A percentile compares a stretch with the other conserved stretches of the same genome.
phyloP scores from a whole-genome alignment of 1,139 yeast genomes.

The Entelexis sorbosivorans region DNA sequence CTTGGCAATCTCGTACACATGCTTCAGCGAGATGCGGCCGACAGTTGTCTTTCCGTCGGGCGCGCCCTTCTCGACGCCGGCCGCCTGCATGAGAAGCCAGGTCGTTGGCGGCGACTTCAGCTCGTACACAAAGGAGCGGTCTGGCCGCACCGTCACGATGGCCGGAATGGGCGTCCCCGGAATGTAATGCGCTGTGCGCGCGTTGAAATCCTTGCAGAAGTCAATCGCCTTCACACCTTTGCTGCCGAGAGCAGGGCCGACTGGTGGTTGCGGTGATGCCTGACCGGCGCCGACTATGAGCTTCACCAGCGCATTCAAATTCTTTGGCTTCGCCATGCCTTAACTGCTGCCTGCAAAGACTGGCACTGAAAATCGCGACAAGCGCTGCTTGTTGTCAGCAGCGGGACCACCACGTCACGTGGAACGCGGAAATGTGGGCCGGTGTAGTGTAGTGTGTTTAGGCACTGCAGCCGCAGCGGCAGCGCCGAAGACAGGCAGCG shows the following conservation, averaged over 20 bases:
- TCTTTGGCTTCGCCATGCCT: constrained; percentile 25
- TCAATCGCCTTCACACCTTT: constrained; percentile 98
- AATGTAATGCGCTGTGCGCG: constrained; percentile 76
- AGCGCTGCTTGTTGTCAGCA: not conserved
- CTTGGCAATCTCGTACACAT: constrained; percentile 88
- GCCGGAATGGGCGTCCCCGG: constrained; percentile 91
- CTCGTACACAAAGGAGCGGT: constrained; percentile 75
- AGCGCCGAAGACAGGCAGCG: too few relatives aligned
- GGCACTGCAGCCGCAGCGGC: too few relatives aligned
- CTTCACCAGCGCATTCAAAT: constrained; percentile 51
- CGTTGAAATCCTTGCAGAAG: constrained; percentile 96
- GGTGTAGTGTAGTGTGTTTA: too few relatives aligned
- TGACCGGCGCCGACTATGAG: constrained; percentile 96
- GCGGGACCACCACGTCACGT: not conserved
- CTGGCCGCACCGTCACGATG: constrained; percentile 76
- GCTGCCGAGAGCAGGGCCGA: constrained; percentile 97
- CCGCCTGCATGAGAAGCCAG: constrained; percentile 73
- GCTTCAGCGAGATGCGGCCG: constrained; percentile 75
- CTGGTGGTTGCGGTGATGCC: constrained; percentile 99
- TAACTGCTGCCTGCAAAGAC: not conserved
- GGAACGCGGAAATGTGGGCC: too few relatives aligned
- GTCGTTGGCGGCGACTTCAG: constrained; percentile 89
- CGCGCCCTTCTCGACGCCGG: constrained; percentile 74
- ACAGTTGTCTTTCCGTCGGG: constrained; percentile 47
- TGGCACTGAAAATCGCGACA: not conserved